Evolutionary conservation across 2,329 filamentous ascomycete species (phyloP).

Genomic region (Hypoxylon sp.): DNA sequence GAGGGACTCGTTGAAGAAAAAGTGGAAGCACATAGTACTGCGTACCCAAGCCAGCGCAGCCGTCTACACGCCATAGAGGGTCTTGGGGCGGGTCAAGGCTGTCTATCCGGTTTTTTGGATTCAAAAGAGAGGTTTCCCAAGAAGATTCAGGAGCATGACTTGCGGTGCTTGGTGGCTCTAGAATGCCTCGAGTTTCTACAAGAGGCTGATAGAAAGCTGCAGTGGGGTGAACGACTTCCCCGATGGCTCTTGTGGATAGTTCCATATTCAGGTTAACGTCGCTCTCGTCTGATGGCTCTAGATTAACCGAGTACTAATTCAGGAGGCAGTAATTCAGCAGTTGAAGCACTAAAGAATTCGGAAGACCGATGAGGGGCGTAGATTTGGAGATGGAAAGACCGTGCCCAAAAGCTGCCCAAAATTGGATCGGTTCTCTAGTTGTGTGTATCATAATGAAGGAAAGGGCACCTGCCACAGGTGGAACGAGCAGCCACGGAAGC

Average conservation of each 20-base stretch:
- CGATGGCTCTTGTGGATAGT: constrained; percentile 66
- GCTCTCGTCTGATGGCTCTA: constrained; percentile 20
- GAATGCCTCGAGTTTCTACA: constrained; percentile 20
- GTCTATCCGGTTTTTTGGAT: constrained; percentile 74
- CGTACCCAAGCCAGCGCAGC: constrained; percentile 69
- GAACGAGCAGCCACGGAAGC: constrained; percentile 26
- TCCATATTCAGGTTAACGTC: constrained; percentile 62
- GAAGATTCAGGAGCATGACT: constrained; percentile 24
- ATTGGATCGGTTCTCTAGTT: constrained; percentile 14
- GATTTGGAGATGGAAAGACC: constrained; percentile 31
- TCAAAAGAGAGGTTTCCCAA: constrained; percentile 68
- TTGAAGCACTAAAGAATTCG: constrained; percentile 15
- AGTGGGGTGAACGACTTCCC: constrained; percentile 71
- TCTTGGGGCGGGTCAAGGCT: constrained; percentile 63
- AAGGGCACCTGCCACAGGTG: constrained; percentile 20
- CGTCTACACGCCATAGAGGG: constrained; percentile 72
- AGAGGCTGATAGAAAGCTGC: constrained; percentile 61
- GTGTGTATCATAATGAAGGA: constrained; percentile 27
- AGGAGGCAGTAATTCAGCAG: constrained; percentile 8
- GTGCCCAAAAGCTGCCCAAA: constrained; percentile 39
- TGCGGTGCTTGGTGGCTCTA: constrained; percentile 20
- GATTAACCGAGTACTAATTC: constrained; percentile 8
- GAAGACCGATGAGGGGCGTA: constrained; percentile 23
- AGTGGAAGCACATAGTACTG: constrained; percentile 71
- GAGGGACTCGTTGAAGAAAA: constrained; percentile 63